Percentiles rank a stretch among this genome's conserved stretches.
Conservation (phyloP, 106 monocot species). For the Allium fistulosum region DNA sequence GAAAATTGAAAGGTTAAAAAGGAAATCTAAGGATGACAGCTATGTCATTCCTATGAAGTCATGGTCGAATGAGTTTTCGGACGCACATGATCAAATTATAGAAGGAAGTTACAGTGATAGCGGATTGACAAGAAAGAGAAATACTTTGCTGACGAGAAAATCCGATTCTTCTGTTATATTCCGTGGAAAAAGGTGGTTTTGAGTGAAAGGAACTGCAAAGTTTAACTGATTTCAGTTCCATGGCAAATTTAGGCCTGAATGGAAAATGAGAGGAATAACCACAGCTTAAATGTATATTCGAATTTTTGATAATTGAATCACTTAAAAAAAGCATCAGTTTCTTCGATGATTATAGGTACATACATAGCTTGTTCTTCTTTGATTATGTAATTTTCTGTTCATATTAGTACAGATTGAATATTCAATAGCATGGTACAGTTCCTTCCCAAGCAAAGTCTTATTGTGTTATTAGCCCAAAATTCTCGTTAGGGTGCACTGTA, state of each 20-base stretch:
- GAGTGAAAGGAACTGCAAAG: neutral
- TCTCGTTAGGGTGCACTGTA: no score
- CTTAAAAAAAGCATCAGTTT: no score
- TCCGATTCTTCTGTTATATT: conserved; percentile 14
- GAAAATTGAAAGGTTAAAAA: conserved; percentile 42
- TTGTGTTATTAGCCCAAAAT: no score
- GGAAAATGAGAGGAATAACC: neutral
- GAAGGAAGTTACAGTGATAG: conserved; percentile 87
- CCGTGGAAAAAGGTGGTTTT: conserved; percentile 26
- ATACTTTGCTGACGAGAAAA: neutral
- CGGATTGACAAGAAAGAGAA: conserved; percentile 42
- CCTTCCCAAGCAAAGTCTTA: no score
- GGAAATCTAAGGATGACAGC: conserved; percentile 80
- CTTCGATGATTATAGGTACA: no score
- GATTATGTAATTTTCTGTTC: no score
- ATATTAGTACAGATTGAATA: no score
- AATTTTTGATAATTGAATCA: neutral
- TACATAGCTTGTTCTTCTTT: no score
- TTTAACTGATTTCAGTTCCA: conserved; percentile 8
- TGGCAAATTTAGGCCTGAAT: neutral
- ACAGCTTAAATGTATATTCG: conserved; percentile 1
- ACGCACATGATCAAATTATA: conserved; percentile 31
- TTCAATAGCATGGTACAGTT: no score
- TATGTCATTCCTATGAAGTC: conserved; percentile 69
- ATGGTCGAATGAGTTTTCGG: conserved; percentile 47